These are phyloP conservation scores for Polygonum maritimum DNA, from an alignment of 148 eudicot species.

Conservation along the genomic window DNA sequence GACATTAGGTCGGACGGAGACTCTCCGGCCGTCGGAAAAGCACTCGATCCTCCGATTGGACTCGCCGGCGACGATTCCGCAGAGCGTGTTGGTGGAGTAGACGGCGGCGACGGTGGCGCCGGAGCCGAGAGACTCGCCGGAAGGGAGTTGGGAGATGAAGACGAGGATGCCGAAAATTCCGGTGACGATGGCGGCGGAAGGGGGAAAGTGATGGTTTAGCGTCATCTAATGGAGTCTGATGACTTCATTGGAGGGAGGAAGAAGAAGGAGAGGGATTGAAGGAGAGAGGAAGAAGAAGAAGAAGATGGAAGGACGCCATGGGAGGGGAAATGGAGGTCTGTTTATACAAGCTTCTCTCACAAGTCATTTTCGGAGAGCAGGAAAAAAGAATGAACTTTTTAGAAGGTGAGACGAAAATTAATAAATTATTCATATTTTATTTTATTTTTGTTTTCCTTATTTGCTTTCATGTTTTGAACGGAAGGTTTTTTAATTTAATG, in stretches of 20 bases:
- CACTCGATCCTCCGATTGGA: slow-evolving; percentile 45
- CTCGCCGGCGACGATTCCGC: slow-evolving; percentile 51
- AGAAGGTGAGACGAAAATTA: not conserved
- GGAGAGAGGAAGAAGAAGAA: slow-evolving; percentile 10
- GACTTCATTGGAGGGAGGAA: slow-evolving; percentile 23
- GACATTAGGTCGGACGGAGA: slow-evolving; percentile 25
- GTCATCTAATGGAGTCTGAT: slow-evolving; percentile 29
- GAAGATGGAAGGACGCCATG: not conserved
- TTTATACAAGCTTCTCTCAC: not conserved
- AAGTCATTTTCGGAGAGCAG: not conserved
- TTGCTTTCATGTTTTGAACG: not conserved
- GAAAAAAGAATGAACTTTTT: not conserved
- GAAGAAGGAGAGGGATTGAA: not conserved
- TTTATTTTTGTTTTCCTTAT: not conserved
- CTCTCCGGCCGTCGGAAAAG: slow-evolving; percentile 13
- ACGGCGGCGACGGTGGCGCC: slow-evolving; percentile 46
- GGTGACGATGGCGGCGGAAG: slow-evolving; percentile 15
- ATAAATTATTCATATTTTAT: too few relatives aligned
- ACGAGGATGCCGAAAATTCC: slow-evolving; percentile 11
- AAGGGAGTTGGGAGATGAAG: slow-evolving; percentile 14
- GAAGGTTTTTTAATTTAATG: not conserved
- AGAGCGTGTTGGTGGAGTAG: slow-evolving; percentile 38
- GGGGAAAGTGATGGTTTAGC: not conserved
- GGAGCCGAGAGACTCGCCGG: slow-evolving; percentile 32
- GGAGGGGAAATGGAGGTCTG: not conserved